Conservation (phyloP, 2,329 filamentous ascomycete species). For the Drechslera avenae region DNA sequence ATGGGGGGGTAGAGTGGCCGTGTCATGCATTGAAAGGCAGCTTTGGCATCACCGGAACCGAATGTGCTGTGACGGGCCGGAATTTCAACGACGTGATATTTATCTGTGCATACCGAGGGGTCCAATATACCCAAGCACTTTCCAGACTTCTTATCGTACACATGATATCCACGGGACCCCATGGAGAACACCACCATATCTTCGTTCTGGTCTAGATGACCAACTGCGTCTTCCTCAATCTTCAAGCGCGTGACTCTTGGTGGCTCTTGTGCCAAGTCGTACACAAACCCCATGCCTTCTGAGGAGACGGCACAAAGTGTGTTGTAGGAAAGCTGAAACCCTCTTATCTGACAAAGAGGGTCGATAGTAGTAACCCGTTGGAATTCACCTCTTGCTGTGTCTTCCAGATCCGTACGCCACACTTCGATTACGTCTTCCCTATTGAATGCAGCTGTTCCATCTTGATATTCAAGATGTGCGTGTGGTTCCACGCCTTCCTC, state of each 20-base stretch:
- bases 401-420: slow-evolving; percentile 8
- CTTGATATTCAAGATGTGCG: slow-evolving; percentile 13
- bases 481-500: slow-evolving; percentile 6
- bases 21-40: neutral
- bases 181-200: slow-evolving; percentile 11
- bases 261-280: slow-evolving; percentile 11
- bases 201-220: slow-evolving; percentile 13
- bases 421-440: slow-evolving; percentile 6
- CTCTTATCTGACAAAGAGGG: slow-evolving; percentile 10
- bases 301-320: slow-evolving; percentile 8
- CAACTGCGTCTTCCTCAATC: slow-evolving; percentile 10
- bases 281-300: slow-evolving; percentile 12
- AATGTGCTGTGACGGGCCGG: neutral
- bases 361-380: slow-evolving; percentile 4
- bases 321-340: slow-evolving; percentile 14
- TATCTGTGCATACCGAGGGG: slow-evolving; percentile 8
- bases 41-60: neutral
- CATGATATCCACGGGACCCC: slow-evolving; percentile 11
- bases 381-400: slow-evolving; percentile 5
- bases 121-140: slow-evolving; percentile 3
- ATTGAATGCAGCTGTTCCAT: slow-evolving; percentile 12
- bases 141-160: slow-evolving; percentile 10
- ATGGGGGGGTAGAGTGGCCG: slow-evolving; percentile 1
- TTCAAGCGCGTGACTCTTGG: slow-evolving; percentile 4
- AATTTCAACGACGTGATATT: slow-evolving; percentile 1